Percentiles rank a stretch among this genome's conserved stretches.
Evolutionary conservation across 169 alveolate species (phyloP).

Genomic region (Eimeria brunetti): DNA sequence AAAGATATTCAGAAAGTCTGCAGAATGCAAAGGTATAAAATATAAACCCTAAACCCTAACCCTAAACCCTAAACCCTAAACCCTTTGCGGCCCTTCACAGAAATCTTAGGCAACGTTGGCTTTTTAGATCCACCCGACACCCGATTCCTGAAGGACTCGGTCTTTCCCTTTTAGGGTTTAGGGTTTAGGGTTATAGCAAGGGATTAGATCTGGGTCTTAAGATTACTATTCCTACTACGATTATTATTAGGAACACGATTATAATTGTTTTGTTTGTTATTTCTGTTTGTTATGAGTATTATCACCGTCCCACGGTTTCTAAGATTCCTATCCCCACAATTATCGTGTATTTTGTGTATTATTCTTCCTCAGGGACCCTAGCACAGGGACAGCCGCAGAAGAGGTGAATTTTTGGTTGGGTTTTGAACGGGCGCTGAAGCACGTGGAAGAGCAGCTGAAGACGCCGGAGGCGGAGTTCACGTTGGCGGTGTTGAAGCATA

Average conservation of each 20-base stretch:
- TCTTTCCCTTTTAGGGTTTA: neutral
- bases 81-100: neutral
- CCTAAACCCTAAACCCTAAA: too few relatives aligned
- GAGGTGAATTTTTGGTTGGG: slow-evolving; percentile 85
- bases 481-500: slow-evolving; percentile 91
- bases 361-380: slow-evolving; percentile 67
- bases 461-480: slow-evolving; percentile 93
- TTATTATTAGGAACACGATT: too few relatives aligned
- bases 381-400: slow-evolving; percentile 83
- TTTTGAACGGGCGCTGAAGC: slow-evolving; percentile 81
- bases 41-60: neutral
- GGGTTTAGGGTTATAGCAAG: neutral
- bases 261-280: too few relatives aligned
- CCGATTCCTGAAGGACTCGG: neutral
- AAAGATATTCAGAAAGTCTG: slow-evolving; percentile 89
- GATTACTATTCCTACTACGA: too few relatives aligned
- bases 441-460: slow-evolving; percentile 81
- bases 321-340: too few relatives aligned
- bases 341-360: neutral
- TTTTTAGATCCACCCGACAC: neutral
- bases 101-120: neutral
- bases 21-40: slow-evolving; percentile 85
- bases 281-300: too few relatives aligned
- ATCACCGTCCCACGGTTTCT: too few relatives aligned
- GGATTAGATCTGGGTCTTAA: too few relatives aligned